These are phyloP conservation scores for Irpex lacteus DNA, from an alignment of 1,284 basidiomycete species.

Conservation along the genomic window DNA sequence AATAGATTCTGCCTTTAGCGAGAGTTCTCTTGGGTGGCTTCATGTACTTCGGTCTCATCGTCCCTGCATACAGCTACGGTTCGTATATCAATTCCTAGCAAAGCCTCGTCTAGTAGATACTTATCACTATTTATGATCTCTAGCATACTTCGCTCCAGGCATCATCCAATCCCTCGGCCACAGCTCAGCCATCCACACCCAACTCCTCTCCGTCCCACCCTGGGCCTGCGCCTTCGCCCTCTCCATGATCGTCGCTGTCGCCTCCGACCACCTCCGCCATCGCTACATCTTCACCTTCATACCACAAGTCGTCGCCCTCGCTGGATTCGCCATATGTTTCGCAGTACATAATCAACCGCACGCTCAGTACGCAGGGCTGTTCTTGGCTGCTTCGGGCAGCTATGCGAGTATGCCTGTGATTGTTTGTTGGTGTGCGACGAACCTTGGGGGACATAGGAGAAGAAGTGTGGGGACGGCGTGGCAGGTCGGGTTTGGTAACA, in stretches of 20 bases:
- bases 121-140: not conserved
- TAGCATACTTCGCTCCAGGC: conserved; percentile 28
- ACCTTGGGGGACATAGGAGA: conserved; percentile 19
- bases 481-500: conserved; percentile 24
- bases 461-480: conserved; percentile 20
- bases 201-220: conserved; percentile 48
- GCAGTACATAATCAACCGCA: conserved; percentile 18
- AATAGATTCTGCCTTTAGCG: conserved; percentile 7
- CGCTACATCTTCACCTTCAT: conserved; percentile 22
- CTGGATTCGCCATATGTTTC: conserved; percentile 21
- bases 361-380: conserved; percentile 25
- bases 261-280: conserved; percentile 18
- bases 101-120: not conserved
- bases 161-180: conserved; percentile 39
- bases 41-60: conserved; percentile 25
- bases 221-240: conserved; percentile 29
- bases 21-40: conserved; percentile 23
- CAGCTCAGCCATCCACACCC: conserved; percentile 34
- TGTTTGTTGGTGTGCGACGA: conserved; percentile 27
- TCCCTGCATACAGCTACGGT: conserved; percentile 25
- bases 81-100: not conserved
- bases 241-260: conserved; percentile 21
- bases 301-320: conserved; percentile 15
- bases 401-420: conserved; percentile 26
- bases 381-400: conserved; percentile 22